Evolutionary conservation across 1,139 yeast genomes (phyloP), one percentile per base, ranked within the genome.

Genomic region (Taphrina communis): DNA sequence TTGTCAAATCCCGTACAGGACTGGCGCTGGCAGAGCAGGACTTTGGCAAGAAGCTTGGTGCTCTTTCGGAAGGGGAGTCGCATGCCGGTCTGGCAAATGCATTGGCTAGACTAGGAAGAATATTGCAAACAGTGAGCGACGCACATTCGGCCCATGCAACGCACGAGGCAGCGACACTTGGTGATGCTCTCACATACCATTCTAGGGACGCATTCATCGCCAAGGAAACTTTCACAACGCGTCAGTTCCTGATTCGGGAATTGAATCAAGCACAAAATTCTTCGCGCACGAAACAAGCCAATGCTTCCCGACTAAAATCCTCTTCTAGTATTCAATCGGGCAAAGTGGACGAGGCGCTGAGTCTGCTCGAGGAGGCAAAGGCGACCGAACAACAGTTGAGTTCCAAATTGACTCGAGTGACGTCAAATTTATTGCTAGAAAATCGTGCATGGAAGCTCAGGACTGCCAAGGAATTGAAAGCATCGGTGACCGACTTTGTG

Each of bases 181-280:
- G 91, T 1, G 98, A 93, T 74, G 90, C 90, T 0, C 77, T 91
- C 12, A 85, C 82, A 71, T 81, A 85, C 75, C 80, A 91, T 48
- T 80, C 86, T 6, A 84, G 85, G 71, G 97, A 93, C 74, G 88
- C 94, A 36, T 94, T 89, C 77, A 88, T 89, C 71, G 89, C 93
- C 68, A 95, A 94, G 52, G 99, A 94, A 78, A 89, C 97, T 0
- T 81, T 94, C 70, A 95, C 99, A 0, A 93, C 93, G 78, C 83
- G 99, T 70, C 97, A 95, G 78, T 81, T 94, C 69, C 80, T 94
- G 60, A 94, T 94, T 97, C 83, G 97, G 69, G 99, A 95, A 73
- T 81, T 91, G 66, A 76, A 85, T 36, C 89, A 86, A 74, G 95
- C 97, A 0, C 96, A 93, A 75, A 85, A 86, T 6, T 85, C 83